phyloP scores from a whole-genome alignment of 306 rosid genomes.

The Mimosa pudica region DNA sequence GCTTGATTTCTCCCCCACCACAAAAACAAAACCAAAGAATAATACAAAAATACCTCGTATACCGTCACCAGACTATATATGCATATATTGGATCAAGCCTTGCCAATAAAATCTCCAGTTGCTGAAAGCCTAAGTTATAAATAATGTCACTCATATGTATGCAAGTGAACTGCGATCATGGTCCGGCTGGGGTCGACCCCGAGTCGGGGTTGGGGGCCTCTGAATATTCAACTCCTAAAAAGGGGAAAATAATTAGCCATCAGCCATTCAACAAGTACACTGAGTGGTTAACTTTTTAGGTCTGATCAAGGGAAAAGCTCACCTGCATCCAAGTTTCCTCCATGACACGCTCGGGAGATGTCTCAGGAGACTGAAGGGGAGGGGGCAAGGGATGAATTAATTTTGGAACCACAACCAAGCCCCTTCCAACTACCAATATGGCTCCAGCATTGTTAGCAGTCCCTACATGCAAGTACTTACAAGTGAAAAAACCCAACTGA shows the following conservation, averaged over 20 bases:
- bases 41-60: constrained; percentile 20
- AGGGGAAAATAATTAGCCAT: not conserved
- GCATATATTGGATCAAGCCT: constrained; percentile 1
- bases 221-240: constrained; percentile 91
- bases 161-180: constrained; percentile 96
- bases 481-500: constrained; percentile 38
- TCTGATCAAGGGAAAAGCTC: constrained; percentile 29
- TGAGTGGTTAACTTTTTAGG: constrained; percentile 4
- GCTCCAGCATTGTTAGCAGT: constrained; percentile 99
- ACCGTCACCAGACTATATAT: constrained; percentile 31
- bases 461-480: constrained; percentile 48
- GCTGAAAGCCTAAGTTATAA: constrained; percentile 30
- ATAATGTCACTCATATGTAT: constrained; percentile 73
- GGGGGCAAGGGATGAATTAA: constrained; percentile 97
- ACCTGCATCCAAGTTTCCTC: constrained; percentile 99
- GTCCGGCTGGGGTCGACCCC: constrained; percentile 98
- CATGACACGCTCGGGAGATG: constrained; percentile 87
- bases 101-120: constrained; percentile 25
- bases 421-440: constrained; percentile 96
- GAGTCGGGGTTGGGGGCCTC: constrained; percentile 98
- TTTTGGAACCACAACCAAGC: constrained; percentile 98
- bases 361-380: constrained; percentile 93
- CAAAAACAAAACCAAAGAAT: constrained; percentile 12
- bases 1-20: constrained; percentile 42
- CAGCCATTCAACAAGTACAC: constrained; percentile 6